Evolutionary conservation across 371 early-diverging fungal species (phyloP).

Genomic region (Blastocladiella emersonii): DNA sequence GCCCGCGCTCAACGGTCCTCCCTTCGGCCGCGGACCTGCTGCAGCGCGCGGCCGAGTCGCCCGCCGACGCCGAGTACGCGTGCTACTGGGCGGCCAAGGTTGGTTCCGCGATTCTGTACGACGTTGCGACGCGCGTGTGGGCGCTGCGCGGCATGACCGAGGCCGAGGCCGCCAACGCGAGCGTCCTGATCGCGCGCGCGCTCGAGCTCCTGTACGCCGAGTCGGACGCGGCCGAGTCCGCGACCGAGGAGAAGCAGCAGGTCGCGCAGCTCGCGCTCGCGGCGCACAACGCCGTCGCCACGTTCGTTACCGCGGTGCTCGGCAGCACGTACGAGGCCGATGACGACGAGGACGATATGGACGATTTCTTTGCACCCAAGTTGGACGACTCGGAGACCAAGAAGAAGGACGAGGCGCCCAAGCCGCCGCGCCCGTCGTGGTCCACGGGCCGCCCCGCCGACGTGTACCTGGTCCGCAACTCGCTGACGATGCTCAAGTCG

Average conservation of each 20-base stretch:
- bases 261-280: too few relatives aligned
- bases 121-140: not conserved
- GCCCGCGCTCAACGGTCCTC: not conserved
- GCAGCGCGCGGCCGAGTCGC: not conserved
- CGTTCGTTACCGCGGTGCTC: too few relatives aligned
- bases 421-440: too few relatives aligned
- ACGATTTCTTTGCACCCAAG: too few relatives aligned
- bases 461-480: not conserved
- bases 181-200: not conserved
- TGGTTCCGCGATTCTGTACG: not conserved
- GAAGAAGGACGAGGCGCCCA: too few relatives aligned
- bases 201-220: not conserved
- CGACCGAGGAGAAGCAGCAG: not conserved
- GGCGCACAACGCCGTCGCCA: too few relatives aligned
- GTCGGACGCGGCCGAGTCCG: not conserved
- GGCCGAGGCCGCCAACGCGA: not conserved
- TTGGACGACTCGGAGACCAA: too few relatives aligned
- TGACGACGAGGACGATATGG: too few relatives aligned
- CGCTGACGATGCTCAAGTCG: not conserved
- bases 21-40: not conserved
- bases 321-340: too few relatives aligned
- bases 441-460: too few relatives aligned
- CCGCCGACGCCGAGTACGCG: not conserved
- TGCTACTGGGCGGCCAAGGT: not conserved
- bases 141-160: not conserved